Conservation (phyloP, 805 yeast species). For the Metschnikowia dekortorum region DNA sequence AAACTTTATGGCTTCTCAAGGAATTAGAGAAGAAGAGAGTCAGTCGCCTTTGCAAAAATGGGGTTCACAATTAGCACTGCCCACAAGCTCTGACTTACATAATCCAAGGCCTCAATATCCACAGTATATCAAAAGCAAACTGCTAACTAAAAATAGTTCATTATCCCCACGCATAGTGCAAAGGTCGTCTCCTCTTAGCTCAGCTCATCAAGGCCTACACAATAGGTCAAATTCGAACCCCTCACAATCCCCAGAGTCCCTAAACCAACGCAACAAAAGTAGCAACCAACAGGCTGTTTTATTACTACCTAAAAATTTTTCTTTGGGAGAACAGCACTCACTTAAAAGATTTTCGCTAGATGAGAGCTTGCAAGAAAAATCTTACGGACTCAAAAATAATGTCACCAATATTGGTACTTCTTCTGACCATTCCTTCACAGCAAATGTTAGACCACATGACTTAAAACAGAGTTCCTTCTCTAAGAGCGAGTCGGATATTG, state of each 20-base stretch:
- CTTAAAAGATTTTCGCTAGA: slow-evolving; percentile 22
- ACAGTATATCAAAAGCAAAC: slow-evolving; percentile 9
- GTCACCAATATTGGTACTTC: slow-evolving; percentile 18
- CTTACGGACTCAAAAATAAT: slow-evolving; percentile 8
- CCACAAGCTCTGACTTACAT: slow-evolving; percentile 15
- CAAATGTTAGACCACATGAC: not conserved
- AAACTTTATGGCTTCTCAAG: not conserved
- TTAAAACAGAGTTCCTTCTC: not conserved
- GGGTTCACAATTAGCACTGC: slow-evolving; percentile 1
- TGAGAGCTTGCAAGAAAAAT: slow-evolving; percentile 4
- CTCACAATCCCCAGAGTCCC: slow-evolving; percentile 19
- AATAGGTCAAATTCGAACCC: slow-evolving; percentile 35
- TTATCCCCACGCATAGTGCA: slow-evolving; percentile 8
- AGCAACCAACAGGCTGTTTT: slow-evolving; percentile 43
- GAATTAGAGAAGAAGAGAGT: not conserved
- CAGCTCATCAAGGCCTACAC: slow-evolving; percentile 14
- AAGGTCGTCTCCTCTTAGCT: slow-evolving; percentile 3
- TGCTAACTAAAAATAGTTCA: slow-evolving; percentile 6
- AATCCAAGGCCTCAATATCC: slow-evolving; percentile 35
- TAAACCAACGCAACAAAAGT: slow-evolving; percentile 7
- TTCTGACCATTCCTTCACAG: not conserved
- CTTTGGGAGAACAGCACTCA: slow-evolving; percentile 23
- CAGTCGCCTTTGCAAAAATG: slow-evolving; percentile 3
- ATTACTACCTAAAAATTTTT: slow-evolving; percentile 46
- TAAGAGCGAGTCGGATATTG: not conserved